A percentile compares a stretch with the other conserved stretches of the same genome.
Conservation (phyloP, 768 basidiomycete genomes). For the Tulasnella sp. region DNA sequence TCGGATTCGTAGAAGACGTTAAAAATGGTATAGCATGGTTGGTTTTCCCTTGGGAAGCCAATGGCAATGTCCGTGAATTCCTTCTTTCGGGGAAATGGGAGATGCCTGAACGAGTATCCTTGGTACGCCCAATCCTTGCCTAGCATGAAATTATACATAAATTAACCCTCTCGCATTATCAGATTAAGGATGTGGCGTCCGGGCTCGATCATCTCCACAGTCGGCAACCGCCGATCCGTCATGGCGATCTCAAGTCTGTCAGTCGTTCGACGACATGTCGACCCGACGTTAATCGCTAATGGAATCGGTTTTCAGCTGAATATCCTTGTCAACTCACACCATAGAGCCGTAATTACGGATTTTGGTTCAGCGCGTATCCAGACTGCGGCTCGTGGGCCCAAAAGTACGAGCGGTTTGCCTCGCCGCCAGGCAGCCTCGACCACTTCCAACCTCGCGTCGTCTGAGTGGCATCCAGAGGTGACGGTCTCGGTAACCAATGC, state of each 20-base stretch:
- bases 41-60: background rate
- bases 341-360: background rate
- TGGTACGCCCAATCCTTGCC: background rate
- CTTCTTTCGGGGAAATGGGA: background rate
- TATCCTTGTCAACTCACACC: background rate
- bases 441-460: too few relatives aligned
- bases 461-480: too few relatives aligned
- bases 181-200: background rate
- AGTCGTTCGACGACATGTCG: background rate
- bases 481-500: too few relatives aligned
- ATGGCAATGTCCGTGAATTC: background rate
- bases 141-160: background rate
- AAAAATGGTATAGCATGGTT: background rate
- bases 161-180: background rate
- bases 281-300: background rate
- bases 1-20: background rate
- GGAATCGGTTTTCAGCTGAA: background rate
- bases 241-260: background rate
- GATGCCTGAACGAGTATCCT: background rate
- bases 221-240: background rate
- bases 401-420: too few relatives aligned
- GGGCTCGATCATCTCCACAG: background rate
- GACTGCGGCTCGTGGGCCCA: background rate
- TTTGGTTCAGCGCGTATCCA: background rate
- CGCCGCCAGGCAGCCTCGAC: too few relatives aligned